Evolutionary conservation across 495 filamentous ascomycete species (phyloP).

Genomic region (Daldinia decipiens): DNA sequence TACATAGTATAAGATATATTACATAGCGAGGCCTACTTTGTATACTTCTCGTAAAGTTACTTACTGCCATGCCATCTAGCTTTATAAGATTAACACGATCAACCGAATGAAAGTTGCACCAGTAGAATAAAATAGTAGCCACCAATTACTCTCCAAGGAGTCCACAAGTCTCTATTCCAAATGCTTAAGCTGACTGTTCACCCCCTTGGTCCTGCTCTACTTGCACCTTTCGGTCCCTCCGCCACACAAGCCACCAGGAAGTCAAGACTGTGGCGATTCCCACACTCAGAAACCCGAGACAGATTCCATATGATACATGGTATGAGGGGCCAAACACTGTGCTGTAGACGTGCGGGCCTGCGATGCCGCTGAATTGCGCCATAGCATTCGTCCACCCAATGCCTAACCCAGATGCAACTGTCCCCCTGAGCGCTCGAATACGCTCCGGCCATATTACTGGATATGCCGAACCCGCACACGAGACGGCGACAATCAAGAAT

Average conservation of each 20-base stretch:
- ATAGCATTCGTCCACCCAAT: constrained; percentile 60
- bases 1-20: too few relatives aligned
- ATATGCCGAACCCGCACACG: constrained; percentile 55
- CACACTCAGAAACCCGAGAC: constrained; percentile 52
- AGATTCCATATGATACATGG: constrained; percentile 53
- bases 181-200: not conserved
- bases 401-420: constrained; percentile 53
- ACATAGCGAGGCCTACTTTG: too few relatives aligned
- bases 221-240: constrained; percentile 41
- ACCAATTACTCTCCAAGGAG: not conserved
- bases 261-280: constrained; percentile 51
- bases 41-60: too few relatives aligned
- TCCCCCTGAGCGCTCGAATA: constrained; percentile 55
- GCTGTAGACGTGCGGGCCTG: constrained; percentile 56
- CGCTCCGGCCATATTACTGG: constrained; percentile 60
- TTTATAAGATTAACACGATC: too few relatives aligned
- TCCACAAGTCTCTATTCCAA: not conserved
- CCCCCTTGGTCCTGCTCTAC: not conserved
- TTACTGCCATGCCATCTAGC: too few relatives aligned
- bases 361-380: constrained; percentile 59
- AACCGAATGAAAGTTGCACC: not conserved
- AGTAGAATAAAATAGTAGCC: not conserved
- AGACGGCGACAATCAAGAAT: constrained; percentile 53
- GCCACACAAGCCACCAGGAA: constrained; percentile 52
- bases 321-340: constrained; percentile 56